Percentiles rank a stretch among this genome's conserved stretches.
These are phyloP conservation scores for Dittrichia graveolens DNA, from an alignment of 129 eudicot genomes.

Conservation along the genomic window DNA sequence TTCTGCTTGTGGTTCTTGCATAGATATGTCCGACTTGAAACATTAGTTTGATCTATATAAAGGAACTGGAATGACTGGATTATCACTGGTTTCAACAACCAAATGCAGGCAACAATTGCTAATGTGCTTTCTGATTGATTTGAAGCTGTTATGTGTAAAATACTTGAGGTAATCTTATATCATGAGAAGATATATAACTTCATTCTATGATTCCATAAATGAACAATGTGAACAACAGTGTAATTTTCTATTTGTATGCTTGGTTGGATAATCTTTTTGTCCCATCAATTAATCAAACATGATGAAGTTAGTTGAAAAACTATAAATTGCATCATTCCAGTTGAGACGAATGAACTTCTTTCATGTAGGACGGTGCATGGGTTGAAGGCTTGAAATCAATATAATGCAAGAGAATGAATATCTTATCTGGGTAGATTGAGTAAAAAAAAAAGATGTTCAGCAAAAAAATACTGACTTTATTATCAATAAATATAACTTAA, in stretches of 20 bases:
- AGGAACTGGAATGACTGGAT: too few species aligned
- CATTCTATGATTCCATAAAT: not conserved
- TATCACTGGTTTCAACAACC: too few species aligned
- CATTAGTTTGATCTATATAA: too few species aligned
- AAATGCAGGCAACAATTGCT: too few species aligned
- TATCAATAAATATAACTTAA: constrained; percentile 14
- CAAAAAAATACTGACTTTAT: constrained; percentile 4
- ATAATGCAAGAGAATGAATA: not conserved
- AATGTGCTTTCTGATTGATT: too few species aligned
- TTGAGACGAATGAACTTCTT: not conserved
- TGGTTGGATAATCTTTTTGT: not conserved
- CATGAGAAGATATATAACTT: not conserved
- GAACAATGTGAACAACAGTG: not conserved
- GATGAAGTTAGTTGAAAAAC: not conserved
- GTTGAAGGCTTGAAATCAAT: not conserved
- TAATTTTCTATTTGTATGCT: not conserved
- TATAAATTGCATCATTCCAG: not conserved
- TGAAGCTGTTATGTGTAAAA: too few species aligned
- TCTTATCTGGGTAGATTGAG: constrained; percentile 16
- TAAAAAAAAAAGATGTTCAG: constrained; percentile 11
- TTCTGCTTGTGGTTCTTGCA: too few species aligned
- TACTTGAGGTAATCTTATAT: too few species aligned
- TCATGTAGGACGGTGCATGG: not conserved
- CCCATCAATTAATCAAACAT: not conserved
- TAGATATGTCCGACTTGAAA: too few species aligned